Conservation (phyloP, 164 flowering plant genomes). For the Aristolochia californica region DNA sequence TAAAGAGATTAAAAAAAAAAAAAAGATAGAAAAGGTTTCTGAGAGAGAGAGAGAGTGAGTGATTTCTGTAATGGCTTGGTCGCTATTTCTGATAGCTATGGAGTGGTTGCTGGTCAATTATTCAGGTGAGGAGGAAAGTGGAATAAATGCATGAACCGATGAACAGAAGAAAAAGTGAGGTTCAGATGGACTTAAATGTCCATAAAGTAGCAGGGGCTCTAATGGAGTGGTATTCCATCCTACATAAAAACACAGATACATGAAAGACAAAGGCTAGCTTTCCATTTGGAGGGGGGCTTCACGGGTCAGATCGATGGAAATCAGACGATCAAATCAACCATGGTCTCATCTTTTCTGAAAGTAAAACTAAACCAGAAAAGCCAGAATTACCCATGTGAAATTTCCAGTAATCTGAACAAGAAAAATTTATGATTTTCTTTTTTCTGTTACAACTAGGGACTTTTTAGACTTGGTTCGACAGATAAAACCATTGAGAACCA, state of each 20-base stretch:
- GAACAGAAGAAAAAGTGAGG: not conserved
- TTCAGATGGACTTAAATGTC: conserved; percentile 1
- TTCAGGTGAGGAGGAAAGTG: not conserved
- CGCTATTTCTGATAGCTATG: no score
- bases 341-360: not conserved
- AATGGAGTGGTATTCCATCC: conserved; percentile 2
- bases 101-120: not conserved
- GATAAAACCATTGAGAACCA: no score
- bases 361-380: no score
- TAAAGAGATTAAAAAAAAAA: not conserved
- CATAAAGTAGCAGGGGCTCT: not conserved
- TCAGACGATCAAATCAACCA: not conserved
- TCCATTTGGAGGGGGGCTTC: not conserved
- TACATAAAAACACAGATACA: not conserved
- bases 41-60: conserved; percentile 4
- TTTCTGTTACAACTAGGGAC: not conserved
- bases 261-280: not conserved
- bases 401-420: not conserved
- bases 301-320: not conserved
- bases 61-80: no score
- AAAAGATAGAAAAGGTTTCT: not conserved
- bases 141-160: not conserved
- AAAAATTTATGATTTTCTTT: not conserved
- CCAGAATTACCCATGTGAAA: not conserved
- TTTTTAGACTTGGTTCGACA: not conserved